Evolutionary conservation across 108 stramenopile species (phyloP).

Genomic region (Pseudonitzschia delicatissima): DNA sequence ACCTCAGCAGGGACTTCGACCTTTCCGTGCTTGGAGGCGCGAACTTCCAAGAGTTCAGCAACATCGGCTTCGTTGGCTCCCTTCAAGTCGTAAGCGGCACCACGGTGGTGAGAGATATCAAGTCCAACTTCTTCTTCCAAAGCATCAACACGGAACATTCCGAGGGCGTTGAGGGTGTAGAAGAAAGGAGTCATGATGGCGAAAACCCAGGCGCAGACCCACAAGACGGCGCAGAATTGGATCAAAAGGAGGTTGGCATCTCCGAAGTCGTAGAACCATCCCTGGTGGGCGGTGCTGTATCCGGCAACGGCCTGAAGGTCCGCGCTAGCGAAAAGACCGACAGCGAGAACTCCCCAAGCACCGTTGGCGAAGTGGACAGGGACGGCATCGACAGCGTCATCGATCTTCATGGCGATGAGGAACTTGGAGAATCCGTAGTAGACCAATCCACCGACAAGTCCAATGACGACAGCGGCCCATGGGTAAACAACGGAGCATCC

Average conservation of each 20-base stretch:
- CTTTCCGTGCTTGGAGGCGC: conserved; percentile 58
- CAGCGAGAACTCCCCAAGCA: conserved; percentile 75
- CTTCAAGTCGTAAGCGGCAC: conserved; percentile 68
- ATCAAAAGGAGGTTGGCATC: conserved; percentile 69
- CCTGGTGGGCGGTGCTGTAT: conserved; percentile 33
- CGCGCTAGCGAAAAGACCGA: conserved; percentile 63
- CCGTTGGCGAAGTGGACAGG: conserved; percentile 88
- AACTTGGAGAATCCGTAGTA: conserved; percentile 65
- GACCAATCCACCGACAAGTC: conserved; percentile 68
- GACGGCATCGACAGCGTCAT: conserved; percentile 92
- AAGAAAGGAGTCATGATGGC: conserved; percentile 78
- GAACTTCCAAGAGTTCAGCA: conserved; percentile 61
- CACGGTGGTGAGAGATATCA: conserved; percentile 82
- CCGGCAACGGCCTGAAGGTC: conserved; percentile 43
- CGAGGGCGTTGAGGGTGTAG: conserved; percentile 53
- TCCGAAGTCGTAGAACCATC: conserved; percentile 64
- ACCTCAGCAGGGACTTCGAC: conserved; percentile 49
- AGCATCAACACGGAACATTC: conserved; percentile 84
- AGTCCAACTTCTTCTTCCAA: conserved; percentile 83
- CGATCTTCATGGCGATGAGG: conserved; percentile 75
- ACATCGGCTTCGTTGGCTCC: conserved; percentile 56
- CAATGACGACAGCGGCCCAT: conserved; percentile 64
- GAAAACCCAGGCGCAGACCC: conserved; percentile 78
- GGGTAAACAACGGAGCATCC: conserved; percentile 79
- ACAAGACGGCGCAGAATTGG: conserved; percentile 65